Percentiles rank a stretch among this genome's conserved stretches.
phyloP scores from a whole-genome alignment of 2,329 filamentous ascomycete genomes.

The Xylaria sp. region DNA sequence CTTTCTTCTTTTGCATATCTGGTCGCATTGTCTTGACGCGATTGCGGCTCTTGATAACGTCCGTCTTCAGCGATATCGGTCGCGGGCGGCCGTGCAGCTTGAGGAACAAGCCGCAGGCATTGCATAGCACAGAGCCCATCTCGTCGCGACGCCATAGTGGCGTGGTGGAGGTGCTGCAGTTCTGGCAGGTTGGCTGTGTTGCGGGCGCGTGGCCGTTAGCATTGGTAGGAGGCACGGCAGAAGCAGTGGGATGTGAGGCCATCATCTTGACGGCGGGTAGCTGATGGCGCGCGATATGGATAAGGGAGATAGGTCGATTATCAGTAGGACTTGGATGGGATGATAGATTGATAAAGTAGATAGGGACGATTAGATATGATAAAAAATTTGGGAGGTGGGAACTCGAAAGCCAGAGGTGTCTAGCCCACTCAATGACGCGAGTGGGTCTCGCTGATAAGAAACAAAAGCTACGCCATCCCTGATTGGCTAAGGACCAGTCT shows the following conservation, averaged over 20 bases:
- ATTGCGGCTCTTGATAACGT: conserved; percentile 99
- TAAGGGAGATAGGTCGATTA: conserved; percentile 37
- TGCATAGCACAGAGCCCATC: conserved; percentile 94
- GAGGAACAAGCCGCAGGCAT: conserved; percentile 96
- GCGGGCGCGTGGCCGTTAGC: conserved; percentile 68
- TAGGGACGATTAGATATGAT: conserved; percentile 46
- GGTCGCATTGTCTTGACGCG: conserved; percentile 88
- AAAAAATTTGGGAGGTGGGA: conserved; percentile 42
- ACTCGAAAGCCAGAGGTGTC: conserved; percentile 22
- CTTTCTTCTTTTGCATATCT: conserved; percentile 86
- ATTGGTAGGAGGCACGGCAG: conserved; percentile 50
- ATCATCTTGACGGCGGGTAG: conserved; percentile 46
- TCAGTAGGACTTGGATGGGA: conserved; percentile 23
- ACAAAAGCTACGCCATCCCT: conserved; percentile 5
- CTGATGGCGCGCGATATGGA: conserved; percentile 37
- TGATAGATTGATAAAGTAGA: conserved; percentile 34
- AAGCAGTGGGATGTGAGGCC: conserved; percentile 52
- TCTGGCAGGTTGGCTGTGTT: conserved; percentile 93
- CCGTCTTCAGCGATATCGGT: conserved; percentile 96
- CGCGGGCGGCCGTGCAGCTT: conserved; percentile 94
- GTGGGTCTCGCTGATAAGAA: conserved; percentile 39
- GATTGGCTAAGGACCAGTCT: conserved; percentile 29
- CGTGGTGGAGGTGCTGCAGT: conserved; percentile 94
- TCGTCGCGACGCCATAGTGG: conserved; percentile 98
- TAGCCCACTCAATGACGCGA: conserved; percentile 20